phyloP scores from a whole-genome alignment of 2,329 filamentous ascomycete genomes.

The Nothomitra cinnamomea region DNA sequence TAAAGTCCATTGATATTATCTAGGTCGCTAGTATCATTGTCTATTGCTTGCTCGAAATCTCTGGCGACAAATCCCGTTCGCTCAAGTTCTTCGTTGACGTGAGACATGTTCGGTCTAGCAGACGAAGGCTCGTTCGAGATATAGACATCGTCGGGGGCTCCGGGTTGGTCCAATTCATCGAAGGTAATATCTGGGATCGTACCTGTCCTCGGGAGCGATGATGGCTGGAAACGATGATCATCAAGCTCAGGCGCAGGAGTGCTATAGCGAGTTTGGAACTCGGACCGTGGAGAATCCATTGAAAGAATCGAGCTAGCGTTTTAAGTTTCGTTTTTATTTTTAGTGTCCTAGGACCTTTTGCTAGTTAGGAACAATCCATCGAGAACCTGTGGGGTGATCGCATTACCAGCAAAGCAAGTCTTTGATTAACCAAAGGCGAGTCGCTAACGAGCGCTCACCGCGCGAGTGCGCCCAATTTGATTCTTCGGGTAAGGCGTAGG shows the following conservation, averaged over 20 bases:
- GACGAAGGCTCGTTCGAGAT: conserved; percentile 23
- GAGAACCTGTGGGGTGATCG: neutral
- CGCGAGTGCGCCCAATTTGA: conserved; percentile 33
- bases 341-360: neutral
- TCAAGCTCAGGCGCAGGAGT: conserved; percentile 68
- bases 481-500: conserved; percentile 26
- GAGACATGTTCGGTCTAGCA: conserved; percentile 25
- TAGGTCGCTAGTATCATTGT: conserved; percentile 1
- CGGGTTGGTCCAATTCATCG: conserved; percentile 29
- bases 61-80: neutral
- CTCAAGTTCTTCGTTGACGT: conserved; percentile 22
- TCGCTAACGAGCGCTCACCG: conserved; percentile 37
- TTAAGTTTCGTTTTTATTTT: neutral
- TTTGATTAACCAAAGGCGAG: conserved; percentile 21
- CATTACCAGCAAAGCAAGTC: neutral
- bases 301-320: neutral
- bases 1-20: neutral
- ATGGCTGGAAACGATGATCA: conserved; percentile 60
- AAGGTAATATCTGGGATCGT: conserved; percentile 15
- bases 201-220: conserved; percentile 41
- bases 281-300: conserved; percentile 46
- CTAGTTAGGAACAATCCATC: neutral
- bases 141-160: conserved; percentile 59
- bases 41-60: conserved; percentile 3
- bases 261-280: conserved; percentile 48